Percentiles rank a stretch among this genome's conserved stretches.
These are phyloP conservation scores for Gynostemma pentaphyllum DNA, from an alignment of 306 rosid species.

Conservation along the genomic window DNA sequence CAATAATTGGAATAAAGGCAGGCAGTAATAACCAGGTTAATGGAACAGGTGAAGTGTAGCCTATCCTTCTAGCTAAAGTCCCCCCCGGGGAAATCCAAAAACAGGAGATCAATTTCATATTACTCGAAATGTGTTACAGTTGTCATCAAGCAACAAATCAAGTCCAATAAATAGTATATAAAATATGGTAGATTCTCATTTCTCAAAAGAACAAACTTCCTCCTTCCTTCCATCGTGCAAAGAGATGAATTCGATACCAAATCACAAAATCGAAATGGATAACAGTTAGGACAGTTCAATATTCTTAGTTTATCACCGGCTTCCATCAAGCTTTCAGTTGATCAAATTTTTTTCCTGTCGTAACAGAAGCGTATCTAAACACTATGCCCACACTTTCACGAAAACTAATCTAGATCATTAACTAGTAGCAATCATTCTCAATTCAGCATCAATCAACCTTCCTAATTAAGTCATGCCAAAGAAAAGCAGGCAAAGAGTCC, in stretches of 20 bases:
- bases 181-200: neutral
- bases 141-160: neutral
- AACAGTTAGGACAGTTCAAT: neutral
- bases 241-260: neutral
- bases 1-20: neutral
- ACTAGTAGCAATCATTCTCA: neutral
- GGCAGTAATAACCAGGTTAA: neutral
- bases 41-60: neutral
- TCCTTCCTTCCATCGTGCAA: neutral
- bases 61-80: neutral
- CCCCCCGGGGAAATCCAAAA: neutral
- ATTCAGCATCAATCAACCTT: too few relatives aligned
- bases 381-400: neutral
- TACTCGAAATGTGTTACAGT: neutral
- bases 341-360: neutral
- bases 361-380: neutral
- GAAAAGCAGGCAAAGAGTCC: neutral
- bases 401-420: neutral
- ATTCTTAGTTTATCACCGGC: neutral
- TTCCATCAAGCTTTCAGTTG: neutral
- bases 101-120: neutral
- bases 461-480: too few relatives aligned
- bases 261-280: neutral
- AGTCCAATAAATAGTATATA: neutral
- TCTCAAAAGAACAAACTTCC: neutral